Percentiles rank a stretch among this genome's conserved stretches.
These are phyloP conservation scores for Saturnispora halmiae DNA, from an alignment of 805 yeast species.

Conservation along the genomic window DNA sequence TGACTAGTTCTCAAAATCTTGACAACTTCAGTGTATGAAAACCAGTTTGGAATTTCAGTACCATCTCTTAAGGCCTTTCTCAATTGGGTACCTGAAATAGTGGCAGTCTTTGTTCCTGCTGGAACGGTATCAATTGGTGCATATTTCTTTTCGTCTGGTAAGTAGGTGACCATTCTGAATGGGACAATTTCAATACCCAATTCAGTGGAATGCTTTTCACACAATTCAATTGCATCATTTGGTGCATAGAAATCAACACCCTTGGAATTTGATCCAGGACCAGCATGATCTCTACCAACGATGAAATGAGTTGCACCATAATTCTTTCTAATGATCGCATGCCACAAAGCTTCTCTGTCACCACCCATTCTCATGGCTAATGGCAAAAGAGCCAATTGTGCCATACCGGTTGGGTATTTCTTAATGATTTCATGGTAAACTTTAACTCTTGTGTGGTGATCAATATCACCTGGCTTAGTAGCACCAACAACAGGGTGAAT, in stretches of 20 bases:
- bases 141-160: slow-evolving; percentile 91
- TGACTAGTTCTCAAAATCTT: slow-evolving; percentile 81
- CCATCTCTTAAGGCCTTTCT: slow-evolving; percentile 83
- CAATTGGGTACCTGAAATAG: slow-evolving; percentile 85
- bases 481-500: slow-evolving; percentile 96
- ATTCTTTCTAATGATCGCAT: slow-evolving; percentile 91
- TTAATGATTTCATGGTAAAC: slow-evolving; percentile 88
- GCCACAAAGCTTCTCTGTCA: slow-evolving; percentile 98
- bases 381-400: slow-evolving; percentile 78
- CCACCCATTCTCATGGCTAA: slow-evolving; percentile 99
- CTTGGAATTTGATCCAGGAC: slow-evolving; percentile 81
- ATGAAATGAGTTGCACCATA: slow-evolving; percentile 96
- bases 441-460: slow-evolving; percentile 93
- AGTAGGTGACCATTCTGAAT: slow-evolving; percentile 91
- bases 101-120: slow-evolving; percentile 68
- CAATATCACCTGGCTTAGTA: slow-evolving; percentile 96
- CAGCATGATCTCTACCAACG: slow-evolving; percentile 91
- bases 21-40: slow-evolving; percentile 94
- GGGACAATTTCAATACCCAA: slow-evolving; percentile 87
- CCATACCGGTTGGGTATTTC: slow-evolving; percentile 91
- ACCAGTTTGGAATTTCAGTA: slow-evolving; percentile 89
- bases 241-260: slow-evolving; percentile 96
- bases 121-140: slow-evolving; percentile 92
- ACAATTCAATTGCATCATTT: slow-evolving; percentile 89
- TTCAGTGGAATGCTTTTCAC: slow-evolving; percentile 65